Base-by-base conservation (phyloP, 768 basidiomycete species). In the Leucocoprinus birnbaumii region DNA sequence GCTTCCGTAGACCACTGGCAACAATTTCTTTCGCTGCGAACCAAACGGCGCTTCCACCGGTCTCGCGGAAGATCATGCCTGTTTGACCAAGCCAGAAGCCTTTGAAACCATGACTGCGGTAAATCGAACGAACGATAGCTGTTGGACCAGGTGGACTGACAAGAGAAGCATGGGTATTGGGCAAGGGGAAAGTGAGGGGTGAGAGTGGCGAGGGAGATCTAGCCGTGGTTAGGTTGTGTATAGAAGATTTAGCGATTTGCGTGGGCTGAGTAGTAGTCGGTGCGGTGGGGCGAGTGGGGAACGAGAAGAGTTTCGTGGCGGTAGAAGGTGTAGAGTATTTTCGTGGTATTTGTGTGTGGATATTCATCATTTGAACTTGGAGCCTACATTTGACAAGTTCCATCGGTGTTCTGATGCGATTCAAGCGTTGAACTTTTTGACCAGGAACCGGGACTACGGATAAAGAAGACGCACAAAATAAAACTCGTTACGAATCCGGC, bases 401-500 rank as follows among this genome's bases (percentile, higher is more conserved):
- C 24, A 73, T 70, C 4, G 71, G 71, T 2, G 71, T 73, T 25
- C 70, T 71, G 35, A 25, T 42, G 19, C 18, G 8, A 26, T 34
- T 7, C 18, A 31, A 5, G 43, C 8, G 11, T 55, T 19, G 38
- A 18, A 34, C 22, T 42, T 18, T 16, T 40, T 35, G 16, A 21
- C 16, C 24, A 1, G 22, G 25, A 14, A 35, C 2, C 41, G 35
- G 51, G 24, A n/a, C 27, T 47, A 21, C 31, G 24, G n/a, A 4
- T 41, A 46, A 41, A 26, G 25, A 43, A 42, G 2, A 77, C 90
- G 47, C 62, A 94, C 90, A 98, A 73, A 48, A 96, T 75, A 69
- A 96, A 94, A 61, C 92, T 94, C 10, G 94, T 91, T 26, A 87
- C 73, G 3, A 86, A 80, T 18, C 96, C 96, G 1, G 95, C 91